Base-by-base conservation (phyloP, 2,329 filamentous ascomycete genomes). In the Cladobotryum mycophilum region DNA sequence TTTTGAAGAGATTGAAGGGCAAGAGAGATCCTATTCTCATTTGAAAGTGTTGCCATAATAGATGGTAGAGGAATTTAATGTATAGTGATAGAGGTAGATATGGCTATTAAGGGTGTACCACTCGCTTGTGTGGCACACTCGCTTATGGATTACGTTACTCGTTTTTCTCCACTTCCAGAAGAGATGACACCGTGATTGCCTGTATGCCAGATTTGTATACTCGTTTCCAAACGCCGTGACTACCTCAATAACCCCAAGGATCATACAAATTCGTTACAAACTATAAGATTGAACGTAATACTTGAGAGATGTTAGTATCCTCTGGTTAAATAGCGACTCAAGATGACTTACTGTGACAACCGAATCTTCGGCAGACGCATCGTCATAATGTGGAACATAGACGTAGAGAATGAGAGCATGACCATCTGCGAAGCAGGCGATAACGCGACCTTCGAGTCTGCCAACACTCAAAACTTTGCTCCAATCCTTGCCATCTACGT, bases 401-500 rank as follows among this genome's bases (percentile, higher is more conserved):
- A 93, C 89, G 62, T 93, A 93, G 22, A 93, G 72, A 38, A 93
- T 89, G 55, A 95, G 67, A 2, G 88, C 88, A 65, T 90, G 84
- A 48, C 88, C 86, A 61, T 93, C 78, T 37, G 84, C 84, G 67
- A 95, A 90, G 64, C 91, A 96, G 51, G 91, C 93, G 73, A 97
- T 93, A 47, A 97, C 92, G 58, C 89, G 79, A 1, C 90, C 92
- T 59, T 93, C 92, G 30, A 97, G 72, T 46, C 91, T 78, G 1
- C 92, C 92, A 12, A 97, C 91, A 66, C 89, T 95, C 58, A 99
- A 75, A n/a, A 97, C 92, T 58, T 82, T 83, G 33, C 89, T 89
- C 92, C 93, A 97, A 66, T 99, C 93, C 66, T 84, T 86, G 34
- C 90, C 93, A 69, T 97, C 93, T 20, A 97, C 90, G 48, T 88